phyloP scores from a whole-genome alignment of 1,139 yeast species.

The Meyerozyma guilliermondii region DNA sequence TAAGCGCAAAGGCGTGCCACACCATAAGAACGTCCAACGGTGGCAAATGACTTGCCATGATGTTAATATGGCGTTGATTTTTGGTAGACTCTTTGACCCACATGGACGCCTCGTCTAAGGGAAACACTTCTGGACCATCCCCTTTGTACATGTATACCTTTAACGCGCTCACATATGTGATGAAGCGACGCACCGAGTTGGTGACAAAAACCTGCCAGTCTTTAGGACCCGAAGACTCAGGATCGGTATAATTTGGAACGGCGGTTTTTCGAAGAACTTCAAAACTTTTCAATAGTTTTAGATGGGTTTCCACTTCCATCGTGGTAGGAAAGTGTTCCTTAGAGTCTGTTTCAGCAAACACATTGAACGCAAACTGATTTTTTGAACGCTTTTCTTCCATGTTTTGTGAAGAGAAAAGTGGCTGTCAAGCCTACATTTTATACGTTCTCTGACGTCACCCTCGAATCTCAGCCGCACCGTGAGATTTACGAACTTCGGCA shows the following conservation, averaged over 20 bases:
- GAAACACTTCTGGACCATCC: slow-evolving; percentile 1
- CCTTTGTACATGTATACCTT: slow-evolving; percentile 3
- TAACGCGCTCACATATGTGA: slow-evolving; percentile 21
- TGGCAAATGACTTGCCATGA: slow-evolving; percentile 15
- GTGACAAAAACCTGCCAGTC: slow-evolving; percentile 27
- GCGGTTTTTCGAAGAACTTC: slow-evolving; percentile 16
- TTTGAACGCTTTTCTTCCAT: neutral
- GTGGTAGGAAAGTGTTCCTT: slow-evolving; percentile 5
- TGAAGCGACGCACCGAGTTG: slow-evolving; percentile 26
- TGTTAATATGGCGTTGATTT: slow-evolving; percentile 1
- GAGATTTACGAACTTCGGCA: neutral
- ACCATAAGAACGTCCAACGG: slow-evolving; percentile 36
- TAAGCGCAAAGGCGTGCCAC: slow-evolving; percentile 33
- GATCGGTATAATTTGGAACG: slow-evolving; percentile 4
- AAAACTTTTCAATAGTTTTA: slow-evolving; percentile 28
- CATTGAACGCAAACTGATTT: neutral
- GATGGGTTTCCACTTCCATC: slow-evolving; percentile 20
- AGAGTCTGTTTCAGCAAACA: neutral
- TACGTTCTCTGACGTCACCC: neutral
- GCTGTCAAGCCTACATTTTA: neutral
- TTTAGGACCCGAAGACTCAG: slow-evolving; percentile 7
- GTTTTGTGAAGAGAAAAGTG: neutral
- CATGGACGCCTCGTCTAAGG: slow-evolving; percentile 3
- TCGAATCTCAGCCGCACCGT: neutral
- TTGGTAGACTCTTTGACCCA: slow-evolving; percentile 4